A percentile compares a stretch with the other conserved stretches of the same genome.
Evolutionary conservation across 192 early-diverging fungal species (phyloP).

Genomic region (Gonapodya prolifera): DNA sequence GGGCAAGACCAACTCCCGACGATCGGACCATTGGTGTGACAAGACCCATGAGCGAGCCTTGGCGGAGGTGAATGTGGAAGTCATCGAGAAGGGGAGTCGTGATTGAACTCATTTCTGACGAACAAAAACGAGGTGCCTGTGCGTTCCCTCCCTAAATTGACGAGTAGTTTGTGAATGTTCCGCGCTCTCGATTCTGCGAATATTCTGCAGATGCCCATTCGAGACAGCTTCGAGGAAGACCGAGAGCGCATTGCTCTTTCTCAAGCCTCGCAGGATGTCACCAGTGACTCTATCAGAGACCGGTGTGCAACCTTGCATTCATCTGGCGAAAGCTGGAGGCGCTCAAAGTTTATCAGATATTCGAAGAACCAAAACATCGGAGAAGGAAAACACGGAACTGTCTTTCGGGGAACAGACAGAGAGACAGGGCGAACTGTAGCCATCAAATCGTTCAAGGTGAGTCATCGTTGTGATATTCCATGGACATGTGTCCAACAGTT

Average conservation of each 20-base stretch:
- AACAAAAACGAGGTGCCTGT: no score
- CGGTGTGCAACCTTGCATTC: not conserved
- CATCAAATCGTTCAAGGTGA: conserved; percentile 95
- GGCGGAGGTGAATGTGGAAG: conserved; percentile 89
- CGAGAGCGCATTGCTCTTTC: no score
- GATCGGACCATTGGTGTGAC: conserved; percentile 69
- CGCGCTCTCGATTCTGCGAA: no score
- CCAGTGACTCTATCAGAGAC: not conserved
- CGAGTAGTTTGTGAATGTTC: no score
- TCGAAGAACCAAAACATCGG: conserved; percentile 81
- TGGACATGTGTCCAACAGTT: conserved; percentile 92
- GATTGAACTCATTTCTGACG: no score
- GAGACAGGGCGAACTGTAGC: conserved; percentile 65
- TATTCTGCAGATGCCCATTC: no score
- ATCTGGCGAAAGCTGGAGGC: not conserved
- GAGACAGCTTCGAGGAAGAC: no score
- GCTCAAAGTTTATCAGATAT: conserved; percentile 53
- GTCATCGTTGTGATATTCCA: conserved; percentile 81
- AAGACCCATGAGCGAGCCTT: conserved; percentile 78
- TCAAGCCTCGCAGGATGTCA: no score
- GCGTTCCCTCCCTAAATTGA: no score
- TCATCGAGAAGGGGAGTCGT: conserved; percentile 72
- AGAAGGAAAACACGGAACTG: conserved; percentile 82
- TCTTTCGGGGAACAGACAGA: conserved; percentile 29
- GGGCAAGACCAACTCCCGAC: conserved; percentile 73